Evolutionary conservation across 1,284 basidiomycete species (phyloP).

Genomic region (Moniliophthora roreri): DNA sequence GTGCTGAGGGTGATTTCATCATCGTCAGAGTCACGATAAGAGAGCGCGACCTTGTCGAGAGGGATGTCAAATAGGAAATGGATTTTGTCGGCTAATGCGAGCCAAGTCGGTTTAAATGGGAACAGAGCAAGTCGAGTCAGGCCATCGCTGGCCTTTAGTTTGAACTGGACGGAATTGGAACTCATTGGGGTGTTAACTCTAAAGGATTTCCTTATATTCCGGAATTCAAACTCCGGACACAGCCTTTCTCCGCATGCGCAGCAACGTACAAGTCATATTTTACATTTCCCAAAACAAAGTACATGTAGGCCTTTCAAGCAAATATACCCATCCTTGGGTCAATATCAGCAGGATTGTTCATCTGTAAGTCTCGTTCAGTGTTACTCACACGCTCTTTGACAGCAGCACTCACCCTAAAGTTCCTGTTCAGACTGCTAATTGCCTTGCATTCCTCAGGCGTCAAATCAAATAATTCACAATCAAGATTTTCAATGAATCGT

Average conservation of each 20-base stretch:
- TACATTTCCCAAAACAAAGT: constrained; percentile 9
- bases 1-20: constrained; percentile 75
- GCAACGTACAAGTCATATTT: constrained; percentile 26
- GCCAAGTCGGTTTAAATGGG: constrained; percentile 50
- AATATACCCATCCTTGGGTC: constrained; percentile 67
- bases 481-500: constrained; percentile 63
- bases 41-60: constrained; percentile 55
- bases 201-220: too few relatives aligned
- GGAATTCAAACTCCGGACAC: too few relatives aligned
- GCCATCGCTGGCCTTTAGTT: constrained; percentile 48
- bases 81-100: constrained; percentile 52
- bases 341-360: constrained; percentile 72
- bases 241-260: background rate
- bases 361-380: constrained; percentile 31
- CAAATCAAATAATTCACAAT: constrained; percentile 57
- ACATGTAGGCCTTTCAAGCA: constrained; percentile 44
- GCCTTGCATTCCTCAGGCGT: constrained; percentile 56
- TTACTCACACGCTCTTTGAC: background rate
- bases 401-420: constrained; percentile 43
- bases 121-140: constrained; percentile 63
- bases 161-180: constrained; percentile 52
- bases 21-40: constrained; percentile 66
- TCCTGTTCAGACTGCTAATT: constrained; percentile 63
- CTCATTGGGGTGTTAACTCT: constrained; percentile 14
- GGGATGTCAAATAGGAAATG: constrained; percentile 57